Evolutionary conservation across 495 filamentous ascomycete species (phyloP), one percentile per base, ranked within the genome.

Genomic region (Penicillium cataractarum): DNA sequence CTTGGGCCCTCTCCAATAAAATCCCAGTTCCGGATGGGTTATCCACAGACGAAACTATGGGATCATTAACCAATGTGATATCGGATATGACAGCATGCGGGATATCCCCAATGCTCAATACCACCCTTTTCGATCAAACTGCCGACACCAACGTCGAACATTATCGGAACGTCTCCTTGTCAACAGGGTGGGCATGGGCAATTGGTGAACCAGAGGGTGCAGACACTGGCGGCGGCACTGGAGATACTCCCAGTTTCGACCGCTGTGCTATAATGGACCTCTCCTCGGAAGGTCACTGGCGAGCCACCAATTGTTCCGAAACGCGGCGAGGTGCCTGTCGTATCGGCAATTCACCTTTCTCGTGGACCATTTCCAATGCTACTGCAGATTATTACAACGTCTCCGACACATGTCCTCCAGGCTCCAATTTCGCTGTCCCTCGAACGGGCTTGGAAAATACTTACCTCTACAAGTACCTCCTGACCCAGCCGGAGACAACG

Each of bases 391-490:
- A 75, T 62, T 39, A 26, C 1, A 62, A 72, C n/a, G 73, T 77
- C 3, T 64, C 63, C 0, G 26, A 84, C 52, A 70, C 62, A 12
- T 82, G 83, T 57, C 77, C 82, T 1, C 29, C 64, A 0, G 66
- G 73, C 29, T 79, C 75, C 40, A 64, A 48, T 7, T 85, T 89
- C 62, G 67, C 75, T 12, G 79, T 81, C 1, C 87, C 87, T 0
- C 81, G 85, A 40, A 89, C 85, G 2, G 83, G 81, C 6, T 73
- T 89, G 6, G 87, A 90, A 70, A 90, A 89, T 69, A 76, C 70
- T 13, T 87, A 86, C 58, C 75, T 90, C 19, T 78, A 77, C 58
- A 67, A 68, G 7, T 61, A 71, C 31, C 60, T 80, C 2, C 65
- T 78, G 7, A 49, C 63, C 2, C 65, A 64, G 54, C 65, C 66